Percentiles rank a stretch among this genome's conserved stretches.
Conservation (phyloP, 805 yeast genomes). For the Saturnispora besseyi region DNA sequence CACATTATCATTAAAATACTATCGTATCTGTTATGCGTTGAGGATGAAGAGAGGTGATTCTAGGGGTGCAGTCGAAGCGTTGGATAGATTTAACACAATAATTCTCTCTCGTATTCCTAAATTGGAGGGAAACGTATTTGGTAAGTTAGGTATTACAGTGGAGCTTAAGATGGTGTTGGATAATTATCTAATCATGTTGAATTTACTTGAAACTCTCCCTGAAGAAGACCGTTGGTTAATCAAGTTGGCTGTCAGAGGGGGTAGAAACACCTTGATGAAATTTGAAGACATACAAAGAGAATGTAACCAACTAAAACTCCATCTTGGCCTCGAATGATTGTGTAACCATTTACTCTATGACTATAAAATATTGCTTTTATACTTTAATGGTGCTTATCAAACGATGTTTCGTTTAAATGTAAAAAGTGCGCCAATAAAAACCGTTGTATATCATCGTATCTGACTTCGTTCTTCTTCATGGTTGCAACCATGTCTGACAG, state of each 20-base stretch:
- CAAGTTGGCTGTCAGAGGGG: conserved; percentile 12
- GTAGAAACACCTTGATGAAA: conserved; percentile 11
- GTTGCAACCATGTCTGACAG: not conserved
- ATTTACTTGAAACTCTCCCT: conserved; percentile 29
- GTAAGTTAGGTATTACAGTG: conserved; percentile 9
- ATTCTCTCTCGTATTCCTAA: conserved; percentile 6
- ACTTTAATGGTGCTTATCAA: not conserved
- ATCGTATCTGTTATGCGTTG: conserved; percentile 44
- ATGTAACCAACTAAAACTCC: conserved; percentile 10
- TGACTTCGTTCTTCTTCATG: not conserved
- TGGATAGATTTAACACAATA: conserved; percentile 32
- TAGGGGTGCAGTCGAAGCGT: conserved; percentile 39
- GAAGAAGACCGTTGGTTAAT: conserved; percentile 36
- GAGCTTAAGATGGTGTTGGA: conserved; percentile 23
- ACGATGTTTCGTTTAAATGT: not conserved
- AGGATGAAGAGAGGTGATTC: conserved; percentile 39
- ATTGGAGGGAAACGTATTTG: not conserved
- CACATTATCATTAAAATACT: conserved; percentile 33
- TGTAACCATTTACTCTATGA: not conserved
- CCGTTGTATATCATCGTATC: not conserved
- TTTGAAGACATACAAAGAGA: conserved; percentile 19
- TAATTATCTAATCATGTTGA: conserved; percentile 32
- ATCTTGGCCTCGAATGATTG: not conserved
- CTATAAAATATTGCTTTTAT: not conserved
- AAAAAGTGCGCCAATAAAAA: conserved; percentile 1